Evolutionary conservation across 345 rosid genomes (phyloP).

Genomic region (Boechera stricta): DNA sequence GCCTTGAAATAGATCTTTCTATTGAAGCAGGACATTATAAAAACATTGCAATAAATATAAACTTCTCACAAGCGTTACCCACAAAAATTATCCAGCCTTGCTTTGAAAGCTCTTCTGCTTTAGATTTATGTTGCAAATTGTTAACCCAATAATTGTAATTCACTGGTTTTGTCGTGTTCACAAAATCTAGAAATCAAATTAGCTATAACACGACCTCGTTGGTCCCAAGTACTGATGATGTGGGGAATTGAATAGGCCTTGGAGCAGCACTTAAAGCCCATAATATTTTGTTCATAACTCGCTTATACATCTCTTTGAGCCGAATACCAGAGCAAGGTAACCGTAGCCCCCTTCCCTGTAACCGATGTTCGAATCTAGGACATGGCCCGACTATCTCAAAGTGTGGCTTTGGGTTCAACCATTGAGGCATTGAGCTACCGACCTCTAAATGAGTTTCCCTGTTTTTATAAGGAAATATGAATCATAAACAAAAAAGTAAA

Average conservation of each 20-base stretch:
- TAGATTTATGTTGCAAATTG: conserved; percentile 14
- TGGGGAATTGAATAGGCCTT: neutral
- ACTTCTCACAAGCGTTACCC: neutral
- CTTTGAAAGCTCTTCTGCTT: conserved; percentile 31
- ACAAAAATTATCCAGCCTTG: neutral
- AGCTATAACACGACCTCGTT: neutral
- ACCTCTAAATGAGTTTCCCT: too few species aligned
- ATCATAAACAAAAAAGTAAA: too few species aligned
- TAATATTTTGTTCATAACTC: too few species aligned
- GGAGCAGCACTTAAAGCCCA: neutral
- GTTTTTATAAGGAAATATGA: too few species aligned
- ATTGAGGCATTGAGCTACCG: too few species aligned
- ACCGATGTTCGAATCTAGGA: neutral
- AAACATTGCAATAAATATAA: conserved; percentile 37
- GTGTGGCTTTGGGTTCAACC: too few species aligned
- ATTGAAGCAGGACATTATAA: conserved; percentile 11
- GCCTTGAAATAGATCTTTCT: conserved; percentile 23
- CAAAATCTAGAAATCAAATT: conserved; percentile 6
- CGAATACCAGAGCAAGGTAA: neutral
- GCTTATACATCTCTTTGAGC: too few species aligned
- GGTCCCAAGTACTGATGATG: neutral
- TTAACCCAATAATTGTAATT: neutral
- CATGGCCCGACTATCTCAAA: too few species aligned
- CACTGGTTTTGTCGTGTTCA: neutral
- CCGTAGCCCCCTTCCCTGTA: neutral